Conservation (phyloP, 805 yeast species). For the Candida montana region DNA sequence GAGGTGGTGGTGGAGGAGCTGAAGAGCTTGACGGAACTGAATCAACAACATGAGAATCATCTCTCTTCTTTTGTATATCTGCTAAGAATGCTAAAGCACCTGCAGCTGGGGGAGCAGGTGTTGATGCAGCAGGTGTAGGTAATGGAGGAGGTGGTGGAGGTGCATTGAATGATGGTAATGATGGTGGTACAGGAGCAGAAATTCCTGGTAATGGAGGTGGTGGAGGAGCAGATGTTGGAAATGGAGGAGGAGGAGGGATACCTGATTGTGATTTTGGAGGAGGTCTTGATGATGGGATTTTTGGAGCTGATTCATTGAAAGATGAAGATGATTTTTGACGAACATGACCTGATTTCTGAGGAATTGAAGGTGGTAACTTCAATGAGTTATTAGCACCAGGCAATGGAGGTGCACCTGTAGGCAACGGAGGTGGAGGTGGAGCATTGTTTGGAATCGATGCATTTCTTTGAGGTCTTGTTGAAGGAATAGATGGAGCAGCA, state of each 20-base stretch:
- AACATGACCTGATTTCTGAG: slow-evolving; percentile 15
- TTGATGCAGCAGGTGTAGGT: slow-evolving; percentile 9
- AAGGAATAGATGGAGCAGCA: slow-evolving; percentile 23
- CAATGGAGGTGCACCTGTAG: slow-evolving; percentile 21
- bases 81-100: slow-evolving; percentile 54
- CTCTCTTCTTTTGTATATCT: slow-evolving; percentile 50
- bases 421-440: slow-evolving; percentile 16
- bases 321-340: slow-evolving; percentile 15
- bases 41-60: slow-evolving; percentile 46
- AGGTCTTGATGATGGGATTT: slow-evolving; percentile 23
- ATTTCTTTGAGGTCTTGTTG: slow-evolving; percentile 19
- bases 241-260: slow-evolving; percentile 19
- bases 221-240: slow-evolving; percentile 21
- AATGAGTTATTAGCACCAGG: slow-evolving; percentile 16
- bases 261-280: slow-evolving; percentile 18
- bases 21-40: slow-evolving; percentile 19
- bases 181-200: slow-evolving; percentile 7
- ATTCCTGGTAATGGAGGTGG: slow-evolving; percentile 4
- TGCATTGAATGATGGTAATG: slow-evolving; percentile 13
- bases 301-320: slow-evolving; percentile 20
- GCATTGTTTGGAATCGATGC: slow-evolving; percentile 10
- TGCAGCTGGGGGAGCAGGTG: slow-evolving; percentile 22
- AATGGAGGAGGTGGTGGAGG: slow-evolving; percentile 26
- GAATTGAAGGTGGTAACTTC: slow-evolving; percentile 15
- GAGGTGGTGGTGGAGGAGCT: slow-evolving; percentile 7